These are phyloP conservation scores for Penicillium aurantiogriseum DNA, from an alignment of 2,329 filamentous ascomycete genomes.

Conservation along the genomic window DNA sequence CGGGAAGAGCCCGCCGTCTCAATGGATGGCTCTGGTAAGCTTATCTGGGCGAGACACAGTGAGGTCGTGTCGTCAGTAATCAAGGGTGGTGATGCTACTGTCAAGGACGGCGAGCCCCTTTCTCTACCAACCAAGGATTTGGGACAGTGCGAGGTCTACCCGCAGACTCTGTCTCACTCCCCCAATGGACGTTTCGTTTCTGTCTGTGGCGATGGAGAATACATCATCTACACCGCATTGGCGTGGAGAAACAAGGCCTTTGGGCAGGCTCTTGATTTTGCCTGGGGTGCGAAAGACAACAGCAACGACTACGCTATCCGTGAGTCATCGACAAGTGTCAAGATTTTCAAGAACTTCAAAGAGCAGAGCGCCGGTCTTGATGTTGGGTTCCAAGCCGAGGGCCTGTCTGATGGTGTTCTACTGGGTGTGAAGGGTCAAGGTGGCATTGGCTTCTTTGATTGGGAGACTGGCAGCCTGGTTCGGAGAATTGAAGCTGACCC, in stretches of 20 bases:
- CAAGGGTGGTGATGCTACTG: constrained; percentile 77
- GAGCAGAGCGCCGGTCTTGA: constrained; percentile 87
- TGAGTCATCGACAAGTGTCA: constrained; percentile 89
- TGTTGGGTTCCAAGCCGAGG: constrained; percentile 92
- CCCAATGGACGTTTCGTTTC: constrained; percentile 89
- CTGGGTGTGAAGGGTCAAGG: constrained; percentile 94
- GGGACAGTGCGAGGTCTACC: constrained; percentile 94
- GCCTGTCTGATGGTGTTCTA: constrained; percentile 81
- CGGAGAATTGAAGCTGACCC: constrained; percentile 83
- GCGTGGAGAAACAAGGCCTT: constrained; percentile 98
- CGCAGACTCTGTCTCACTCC: constrained; percentile 91
- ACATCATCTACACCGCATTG: constrained; percentile 96
- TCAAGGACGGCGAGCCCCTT: constrained; percentile 89
- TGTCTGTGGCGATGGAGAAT: constrained; percentile 93
- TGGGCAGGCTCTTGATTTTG: constrained; percentile 91
- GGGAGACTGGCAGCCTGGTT: constrained; percentile 84
- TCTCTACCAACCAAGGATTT: constrained; percentile 88
- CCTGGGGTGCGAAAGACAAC: constrained; percentile 95
- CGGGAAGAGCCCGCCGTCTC: constrained; percentile 95
- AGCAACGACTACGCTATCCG: constrained; percentile 98
- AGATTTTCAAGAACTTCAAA: constrained; percentile 96
- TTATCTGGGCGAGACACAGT: constrained; percentile 93
- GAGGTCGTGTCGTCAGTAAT: constrained; percentile 94
- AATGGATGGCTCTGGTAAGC: constrained; percentile 93
- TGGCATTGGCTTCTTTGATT: constrained; percentile 94